phyloP scores from a whole-genome alignment of 2,329 filamentous ascomycete genomes.

The Trichothecium roseum region DNA sequence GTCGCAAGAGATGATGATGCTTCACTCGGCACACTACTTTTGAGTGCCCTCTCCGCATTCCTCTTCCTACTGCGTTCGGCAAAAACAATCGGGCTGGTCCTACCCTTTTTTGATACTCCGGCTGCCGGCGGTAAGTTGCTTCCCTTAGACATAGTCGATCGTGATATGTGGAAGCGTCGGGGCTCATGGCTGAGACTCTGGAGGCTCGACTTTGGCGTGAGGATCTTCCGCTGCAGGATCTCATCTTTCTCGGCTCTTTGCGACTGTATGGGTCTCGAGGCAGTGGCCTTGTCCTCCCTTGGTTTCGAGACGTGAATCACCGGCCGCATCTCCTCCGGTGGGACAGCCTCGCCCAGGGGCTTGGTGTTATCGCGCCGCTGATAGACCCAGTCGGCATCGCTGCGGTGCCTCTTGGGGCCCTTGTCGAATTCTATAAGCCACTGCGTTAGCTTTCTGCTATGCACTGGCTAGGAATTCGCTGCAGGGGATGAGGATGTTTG shows the following conservation, averaged over 20 bases:
- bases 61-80: slow-evolving; percentile 39
- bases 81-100: slow-evolving; percentile 39
- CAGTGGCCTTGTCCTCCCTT: slow-evolving; percentile 13
- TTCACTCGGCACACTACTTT: neutral
- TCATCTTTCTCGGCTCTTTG: slow-evolving; percentile 7
- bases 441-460: neutral
- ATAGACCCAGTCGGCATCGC: slow-evolving; percentile 43
- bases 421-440: slow-evolving; percentile 36
- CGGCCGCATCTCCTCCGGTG: slow-evolving; percentile 20
- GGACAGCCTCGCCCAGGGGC: slow-evolving; percentile 6
- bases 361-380: slow-evolving; percentile 31
- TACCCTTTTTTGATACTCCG: slow-evolving; percentile 28
- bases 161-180: slow-evolving; percentile 46
- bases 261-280: slow-evolving; percentile 1
- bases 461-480: too few species aligned
- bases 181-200: slow-evolving; percentile 19
- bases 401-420: slow-evolving; percentile 41
- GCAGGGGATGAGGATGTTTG: too few species aligned
- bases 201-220: slow-evolving; percentile 1
- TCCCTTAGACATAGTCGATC: slow-evolving; percentile 27
- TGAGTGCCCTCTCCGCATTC: slow-evolving; percentile 10
- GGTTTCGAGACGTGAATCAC: slow-evolving; percentile 38
- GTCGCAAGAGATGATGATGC: neutral
- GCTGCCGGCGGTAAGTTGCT: slow-evolving; percentile 11
- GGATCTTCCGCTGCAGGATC: slow-evolving; percentile 2